These are phyloP conservation scores for Phlebiopsis flavidoalba DNA, from an alignment of 768 basidiomycete species.

Conservation along the genomic window DNA sequence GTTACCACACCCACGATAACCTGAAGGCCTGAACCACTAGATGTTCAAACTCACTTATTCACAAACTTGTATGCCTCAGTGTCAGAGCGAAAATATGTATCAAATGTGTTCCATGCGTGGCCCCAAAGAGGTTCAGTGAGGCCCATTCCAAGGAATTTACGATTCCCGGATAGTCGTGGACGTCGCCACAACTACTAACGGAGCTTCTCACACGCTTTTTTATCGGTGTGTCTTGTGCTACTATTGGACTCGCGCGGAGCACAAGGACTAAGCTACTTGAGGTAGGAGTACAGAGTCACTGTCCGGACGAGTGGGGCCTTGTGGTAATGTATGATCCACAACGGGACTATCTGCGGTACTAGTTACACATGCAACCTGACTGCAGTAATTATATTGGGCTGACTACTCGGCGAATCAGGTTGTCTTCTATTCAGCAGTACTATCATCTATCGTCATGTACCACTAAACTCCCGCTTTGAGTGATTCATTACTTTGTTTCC, in stretches of 20 bases:
- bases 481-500: neutral
- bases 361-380: no score
- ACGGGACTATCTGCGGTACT: no score
- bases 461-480: neutral
- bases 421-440: no score
- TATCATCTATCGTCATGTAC: neutral
- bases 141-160: constrained; percentile 38
- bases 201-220: constrained; percentile 41
- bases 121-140: constrained; percentile 35
- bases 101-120: constrained; percentile 49
- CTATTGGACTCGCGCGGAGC: neutral
- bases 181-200: constrained; percentile 39
- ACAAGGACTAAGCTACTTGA: neutral
- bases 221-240: constrained; percentile 37
- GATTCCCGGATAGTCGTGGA: constrained; percentile 41
- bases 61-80: constrained; percentile 44
- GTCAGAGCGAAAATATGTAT: constrained; percentile 50
- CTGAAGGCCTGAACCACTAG: constrained; percentile 41
- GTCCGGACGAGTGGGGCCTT: no score
- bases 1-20: constrained; percentile 51
- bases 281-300: no score
- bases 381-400: no score
- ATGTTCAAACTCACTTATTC: constrained; percentile 40
- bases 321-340: no score
- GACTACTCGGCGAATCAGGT: constrained; percentile 26